Base-by-base conservation (phyloP, 2,329 filamentous ascomycete genomes). In the Sporothrix humicola region DNA sequence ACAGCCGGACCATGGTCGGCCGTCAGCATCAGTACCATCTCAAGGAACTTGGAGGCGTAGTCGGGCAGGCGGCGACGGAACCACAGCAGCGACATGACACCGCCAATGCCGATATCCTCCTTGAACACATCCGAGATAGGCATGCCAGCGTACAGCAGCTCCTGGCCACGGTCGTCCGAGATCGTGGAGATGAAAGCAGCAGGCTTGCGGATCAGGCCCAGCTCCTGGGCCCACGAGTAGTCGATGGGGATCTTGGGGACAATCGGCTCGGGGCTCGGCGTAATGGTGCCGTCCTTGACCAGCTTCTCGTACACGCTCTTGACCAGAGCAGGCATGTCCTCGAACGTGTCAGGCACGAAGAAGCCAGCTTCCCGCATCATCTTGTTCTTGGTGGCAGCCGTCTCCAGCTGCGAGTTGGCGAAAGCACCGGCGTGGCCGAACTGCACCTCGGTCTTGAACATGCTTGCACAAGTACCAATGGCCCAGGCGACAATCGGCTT, bases 11-110 rank as follows among this genome's bases (percentile, higher is more conserved):
- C 96, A 91, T 99, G 96, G 82, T 99, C 96, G 80, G 96, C 96
- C 82, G 96, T 99, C 82, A 99, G 91, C 96, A 99, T 99, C 84
- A 99, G 95, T 78, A 99, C 96, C 96, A 99, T 99, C 89, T 99
- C 96, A 79, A 99, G 87, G 89, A 99, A 99, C 87, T 97, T 97
- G 89, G 94, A 97, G 81, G 96, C 96, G 83, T 98, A 98, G 81
- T 92, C 87, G 77, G 96, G 96, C 76, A 99, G 92, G 82, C 96
- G 93, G 85, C 96, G 95, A 81, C 96, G 95, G 94, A 99, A 99
- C 96, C 96, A 99, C 79, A 99, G 89, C 74, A 99, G 91, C 75
- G 96, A 98, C 96, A 99, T 99, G 86, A 99, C 96, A 92, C 96
- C 96, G 83, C 96, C 96, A 79, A 99, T 98, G 79, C 96, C 96